A percentile compares a stretch with the other conserved stretches of the same genome.
Conservation (phyloP, 176 grass and related monocot genomes). For the Phragmites australis region DNA sequence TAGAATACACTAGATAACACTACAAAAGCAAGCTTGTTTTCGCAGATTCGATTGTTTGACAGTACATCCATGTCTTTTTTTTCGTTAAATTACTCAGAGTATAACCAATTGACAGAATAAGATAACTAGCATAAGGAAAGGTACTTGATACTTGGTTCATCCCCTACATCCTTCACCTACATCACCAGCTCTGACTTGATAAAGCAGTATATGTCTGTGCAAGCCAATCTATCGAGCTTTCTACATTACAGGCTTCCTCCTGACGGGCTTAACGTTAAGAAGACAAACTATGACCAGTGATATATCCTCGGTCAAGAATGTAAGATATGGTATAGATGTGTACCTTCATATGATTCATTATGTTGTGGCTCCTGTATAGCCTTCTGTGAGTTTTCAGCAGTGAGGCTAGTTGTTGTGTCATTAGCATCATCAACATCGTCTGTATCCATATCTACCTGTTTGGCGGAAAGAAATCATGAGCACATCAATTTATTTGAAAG, state of each 20-base stretch:
- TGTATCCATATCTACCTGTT: conserved; percentile 96
- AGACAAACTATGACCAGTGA: conserved; percentile 10
- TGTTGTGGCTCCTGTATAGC: conserved; percentile 29
- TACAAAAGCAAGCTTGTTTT: background rate
- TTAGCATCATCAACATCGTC: conserved; percentile 59
- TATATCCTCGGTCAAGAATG: conserved; percentile 7
- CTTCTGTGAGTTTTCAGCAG: conserved; percentile 43
- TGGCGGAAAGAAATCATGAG: conserved; percentile 24
- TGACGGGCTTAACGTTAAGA: conserved; percentile 16
- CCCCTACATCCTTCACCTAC: background rate
- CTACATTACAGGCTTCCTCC: conserved; percentile 9
- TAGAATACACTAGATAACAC: background rate
- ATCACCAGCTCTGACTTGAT: background rate
- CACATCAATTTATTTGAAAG: conserved; percentile 9
- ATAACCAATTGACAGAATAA: background rate
- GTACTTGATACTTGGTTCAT: background rate
- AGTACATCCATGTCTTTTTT: background rate
- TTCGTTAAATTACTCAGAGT: background rate
- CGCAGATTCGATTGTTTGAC: background rate
- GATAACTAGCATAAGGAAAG: background rate
- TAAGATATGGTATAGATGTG: background rate
- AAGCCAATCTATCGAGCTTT: conserved; percentile 4
- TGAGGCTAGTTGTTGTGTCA: conserved; percentile 32
- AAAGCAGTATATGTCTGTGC: background rate
- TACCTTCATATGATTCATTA: conserved; percentile 52